Evolutionary conservation across 202 grass and related monocot genomes (phyloP), one percentile per base, ranked within the genome.

Genomic region (Hordeum pubiflorum): DNA sequence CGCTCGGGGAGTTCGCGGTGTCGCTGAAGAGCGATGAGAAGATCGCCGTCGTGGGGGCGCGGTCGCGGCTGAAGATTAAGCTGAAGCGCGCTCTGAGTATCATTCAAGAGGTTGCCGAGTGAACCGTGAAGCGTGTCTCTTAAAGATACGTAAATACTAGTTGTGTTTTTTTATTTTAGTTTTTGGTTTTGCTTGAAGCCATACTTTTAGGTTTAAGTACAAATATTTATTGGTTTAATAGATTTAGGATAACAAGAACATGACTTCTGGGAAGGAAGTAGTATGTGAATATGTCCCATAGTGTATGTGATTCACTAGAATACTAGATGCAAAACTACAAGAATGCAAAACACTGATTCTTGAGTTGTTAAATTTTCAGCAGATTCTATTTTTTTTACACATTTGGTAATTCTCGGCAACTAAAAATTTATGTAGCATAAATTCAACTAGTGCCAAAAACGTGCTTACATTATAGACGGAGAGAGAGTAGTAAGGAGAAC

Each of bases 101-200:
- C 23, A 79, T 87, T 48, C 21, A 50, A 77, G 85, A 87, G 58
- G 77, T 26, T 36, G 31, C 68, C 4, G 64, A 77, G 6, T 82
- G 76, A 74, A 14, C 2, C 58, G 11, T 3, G 76, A 74, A 14
- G 3, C 58, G 11, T 3, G 2, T 39, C 3, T 54, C 5, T 8
- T 14, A 18, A 40, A 64, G 75, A 14, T 48, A n/a, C n/a, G 7
- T 22, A 63, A 46, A 46, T 50, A 18, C 5, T 46, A 7, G 15
- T n/a, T n/a, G n/a, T 52, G 15, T 34, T 52, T 52, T 52, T 18
- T 63, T 32, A 6, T 52, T 18, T 63, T 32, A 6, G 7, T 36
- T 21, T 67, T 20, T 63, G 52, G 20, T 23, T 17, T 0, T 41
- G 31, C 57, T 74, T 44, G 3, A 27, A 46, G 20, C 3, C 68